Evolutionary conservation across 371 early-diverging fungal genomes (phyloP).

Genomic region (Mortierella sp.): DNA sequence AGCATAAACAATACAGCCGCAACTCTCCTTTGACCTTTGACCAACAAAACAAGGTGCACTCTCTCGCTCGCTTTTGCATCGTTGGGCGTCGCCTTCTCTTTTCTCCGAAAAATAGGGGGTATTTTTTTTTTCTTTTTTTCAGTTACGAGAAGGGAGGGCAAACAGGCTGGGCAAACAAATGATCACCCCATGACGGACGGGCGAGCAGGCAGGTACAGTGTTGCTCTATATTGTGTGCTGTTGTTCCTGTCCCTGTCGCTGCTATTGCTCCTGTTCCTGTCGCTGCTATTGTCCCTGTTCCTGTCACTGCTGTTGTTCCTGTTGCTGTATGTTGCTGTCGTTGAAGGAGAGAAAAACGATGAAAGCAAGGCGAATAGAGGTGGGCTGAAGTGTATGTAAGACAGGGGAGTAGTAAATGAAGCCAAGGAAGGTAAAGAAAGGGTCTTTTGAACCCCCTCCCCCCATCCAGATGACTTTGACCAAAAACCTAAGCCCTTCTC

Average conservation of each 20-base stretch:
- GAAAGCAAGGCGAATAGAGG: slow-evolving; percentile 8
- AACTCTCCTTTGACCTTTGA: not conserved
- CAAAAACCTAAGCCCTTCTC: not conserved
- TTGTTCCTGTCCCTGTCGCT: not conserved
- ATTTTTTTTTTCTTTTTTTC: not conserved
- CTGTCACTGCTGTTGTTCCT: not conserved
- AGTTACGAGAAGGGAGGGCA: not conserved
- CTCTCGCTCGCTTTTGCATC: not conserved
- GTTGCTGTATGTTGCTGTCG: no score
- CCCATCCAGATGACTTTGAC: not conserved
- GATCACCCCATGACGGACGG: slow-evolving; percentile 12
- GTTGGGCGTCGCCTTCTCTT: slow-evolving; percentile 9
- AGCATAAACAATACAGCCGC: slow-evolving; percentile 11
- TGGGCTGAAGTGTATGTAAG: slow-evolving; percentile 4
- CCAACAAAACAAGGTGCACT: not conserved
- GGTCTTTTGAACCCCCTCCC: not conserved
- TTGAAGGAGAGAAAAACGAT: not conserved
- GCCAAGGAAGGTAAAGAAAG: not conserved
- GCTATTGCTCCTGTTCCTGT: not conserved
- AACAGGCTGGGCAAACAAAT: not conserved
- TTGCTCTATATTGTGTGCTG: not conserved
- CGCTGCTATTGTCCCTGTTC: no score
- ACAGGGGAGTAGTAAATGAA: not conserved
- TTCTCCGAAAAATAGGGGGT: slow-evolving; percentile 15
- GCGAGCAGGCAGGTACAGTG: not conserved